phyloP scores from a whole-genome alignment of 257 asterid species.

The Solanum neorickii region DNA sequence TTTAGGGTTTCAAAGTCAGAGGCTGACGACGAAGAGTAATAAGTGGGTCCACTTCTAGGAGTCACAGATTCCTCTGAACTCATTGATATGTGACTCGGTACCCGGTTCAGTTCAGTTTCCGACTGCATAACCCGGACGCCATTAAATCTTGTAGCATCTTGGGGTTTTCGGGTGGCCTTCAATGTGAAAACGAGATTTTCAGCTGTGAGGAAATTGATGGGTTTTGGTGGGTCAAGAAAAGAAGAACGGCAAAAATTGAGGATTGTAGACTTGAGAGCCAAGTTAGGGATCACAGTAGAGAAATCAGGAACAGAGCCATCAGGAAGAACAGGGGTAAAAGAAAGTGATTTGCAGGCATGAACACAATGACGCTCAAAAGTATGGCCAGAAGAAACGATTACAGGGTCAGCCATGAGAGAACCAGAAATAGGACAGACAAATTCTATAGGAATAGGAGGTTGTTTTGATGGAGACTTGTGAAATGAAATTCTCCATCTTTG shows the following conservation, averaged over 20 bases:
- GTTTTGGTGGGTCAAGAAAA: slow-evolving; percentile 38
- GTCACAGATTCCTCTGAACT: slow-evolving; percentile 57
- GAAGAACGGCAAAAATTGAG: slow-evolving; percentile 54
- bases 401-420: slow-evolving; percentile 84
- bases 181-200: slow-evolving; percentile 38
- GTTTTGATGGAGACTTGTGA: slow-evolving; percentile 37
- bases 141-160: not conserved
- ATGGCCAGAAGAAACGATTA: slow-evolving; percentile 76
- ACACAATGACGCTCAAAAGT: slow-evolving; percentile 76
- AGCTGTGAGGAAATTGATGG: slow-evolving; percentile 50
- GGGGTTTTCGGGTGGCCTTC: not conserved
- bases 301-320: slow-evolving; percentile 47
- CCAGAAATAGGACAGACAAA: slow-evolving; percentile 70
- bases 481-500: slow-evolving; percentile 66
- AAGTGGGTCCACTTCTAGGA: slow-evolving; percentile 12
- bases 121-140: not conserved
- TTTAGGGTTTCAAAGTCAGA: slow-evolving; percentile 31
- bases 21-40: slow-evolving; percentile 54
- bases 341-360: slow-evolving; percentile 56
- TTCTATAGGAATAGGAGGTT: slow-evolving; percentile 35
- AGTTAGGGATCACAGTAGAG: slow-evolving; percentile 70
- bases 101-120: slow-evolving; percentile 13
- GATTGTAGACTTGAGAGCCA: slow-evolving; percentile 73
- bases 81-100: slow-evolving; percentile 28
- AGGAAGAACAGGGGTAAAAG: slow-evolving; percentile 41